Evolutionary conservation across 1,284 basidiomycete species (phyloP).

Genomic region (Kwoniella shivajii): DNA sequence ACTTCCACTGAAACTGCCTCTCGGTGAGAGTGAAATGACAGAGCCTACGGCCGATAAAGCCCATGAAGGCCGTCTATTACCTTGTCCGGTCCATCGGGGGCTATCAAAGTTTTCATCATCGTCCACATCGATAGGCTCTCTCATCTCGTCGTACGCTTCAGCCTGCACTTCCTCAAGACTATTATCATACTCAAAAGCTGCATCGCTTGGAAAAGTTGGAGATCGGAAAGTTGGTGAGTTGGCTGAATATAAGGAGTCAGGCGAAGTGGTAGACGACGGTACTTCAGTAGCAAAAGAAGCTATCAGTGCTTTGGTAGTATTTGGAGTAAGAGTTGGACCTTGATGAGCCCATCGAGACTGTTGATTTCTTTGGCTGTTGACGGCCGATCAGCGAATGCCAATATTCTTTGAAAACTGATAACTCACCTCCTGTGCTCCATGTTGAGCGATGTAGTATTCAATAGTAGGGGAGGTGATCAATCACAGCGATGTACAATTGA

Average conservation of each 20-base stretch:
- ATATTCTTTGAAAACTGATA: too few species aligned
- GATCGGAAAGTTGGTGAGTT: slow-evolving; percentile 29
- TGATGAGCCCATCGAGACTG: background rate
- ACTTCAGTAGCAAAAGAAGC: slow-evolving; percentile 15
- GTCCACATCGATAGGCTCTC: slow-evolving; percentile 7
- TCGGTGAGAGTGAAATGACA: slow-evolving; percentile 36
- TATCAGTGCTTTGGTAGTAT: slow-evolving; percentile 11
- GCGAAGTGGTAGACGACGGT: slow-evolving; percentile 26
- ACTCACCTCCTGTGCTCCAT: too few species aligned
- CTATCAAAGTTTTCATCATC: slow-evolving; percentile 1
- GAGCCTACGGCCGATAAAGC: slow-evolving; percentile 19
- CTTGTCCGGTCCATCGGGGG: slow-evolving; percentile 27
- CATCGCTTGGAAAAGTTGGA: slow-evolving; percentile 25
- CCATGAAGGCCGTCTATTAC: slow-evolving; percentile 32
- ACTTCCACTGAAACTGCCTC: slow-evolving; percentile 12
- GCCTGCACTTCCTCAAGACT: slow-evolving; percentile 4
- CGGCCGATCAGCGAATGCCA: too few species aligned
- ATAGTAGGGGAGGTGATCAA: too few species aligned
- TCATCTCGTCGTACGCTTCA: slow-evolving; percentile 30
- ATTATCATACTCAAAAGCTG: slow-evolving; percentile 29
- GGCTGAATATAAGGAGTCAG: slow-evolving; percentile 38
- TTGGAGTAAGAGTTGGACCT: slow-evolving; percentile 15
- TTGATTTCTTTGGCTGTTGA: background rate
- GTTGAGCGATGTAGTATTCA: too few species aligned
- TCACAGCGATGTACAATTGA: too few species aligned